These are phyloP conservation scores for Osmozyma mogii DNA, from an alignment of 805 yeast genomes.

Conservation along the genomic window DNA sequence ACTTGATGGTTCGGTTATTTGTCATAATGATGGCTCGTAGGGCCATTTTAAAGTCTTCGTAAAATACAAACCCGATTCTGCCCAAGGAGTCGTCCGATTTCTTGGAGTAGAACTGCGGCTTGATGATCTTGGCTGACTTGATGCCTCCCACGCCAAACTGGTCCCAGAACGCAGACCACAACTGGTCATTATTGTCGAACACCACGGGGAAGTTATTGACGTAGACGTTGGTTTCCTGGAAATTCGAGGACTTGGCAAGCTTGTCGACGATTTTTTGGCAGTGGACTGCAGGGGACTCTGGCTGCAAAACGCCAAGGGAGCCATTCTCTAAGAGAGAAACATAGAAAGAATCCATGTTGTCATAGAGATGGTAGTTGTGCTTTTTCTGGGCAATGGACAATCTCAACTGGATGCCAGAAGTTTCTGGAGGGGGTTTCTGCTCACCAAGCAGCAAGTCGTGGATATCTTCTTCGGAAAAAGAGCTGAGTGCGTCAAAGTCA, in stretches of 20 bases:
- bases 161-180: constrained; percentile 32
- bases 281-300: neutral
- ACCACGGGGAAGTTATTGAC: constrained; percentile 53
- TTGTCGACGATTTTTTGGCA: constrained; percentile 2
- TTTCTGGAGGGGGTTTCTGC: neutral
- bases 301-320: neutral
- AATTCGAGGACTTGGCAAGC: constrained; percentile 21
- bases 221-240: constrained; percentile 67
- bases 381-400: constrained; percentile 31
- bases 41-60: constrained; percentile 44
- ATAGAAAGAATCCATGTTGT: constrained; percentile 1
- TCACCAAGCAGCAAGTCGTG: constrained; percentile 12
- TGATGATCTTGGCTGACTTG: constrained; percentile 35
- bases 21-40: constrained; percentile 50
- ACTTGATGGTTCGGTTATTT: constrained; percentile 35
- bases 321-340: neutral
- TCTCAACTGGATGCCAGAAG: constrained; percentile 8
- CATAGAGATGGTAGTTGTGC: constrained; percentile 23
- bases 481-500: constrained; percentile 39
- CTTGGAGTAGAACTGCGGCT: constrained; percentile 30
- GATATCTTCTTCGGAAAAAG: constrained; percentile 25
- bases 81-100: constrained; percentile 7
- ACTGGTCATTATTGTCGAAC: constrained; percentile 45
- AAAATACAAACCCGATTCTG: constrained; percentile 40
- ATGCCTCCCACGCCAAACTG: constrained; percentile 27